Percentiles rank a stretch among this genome's conserved stretches.
phyloP scores from a whole-genome alignment of 1,139 yeast species.

The Martiniozyma asiatica region DNA sequence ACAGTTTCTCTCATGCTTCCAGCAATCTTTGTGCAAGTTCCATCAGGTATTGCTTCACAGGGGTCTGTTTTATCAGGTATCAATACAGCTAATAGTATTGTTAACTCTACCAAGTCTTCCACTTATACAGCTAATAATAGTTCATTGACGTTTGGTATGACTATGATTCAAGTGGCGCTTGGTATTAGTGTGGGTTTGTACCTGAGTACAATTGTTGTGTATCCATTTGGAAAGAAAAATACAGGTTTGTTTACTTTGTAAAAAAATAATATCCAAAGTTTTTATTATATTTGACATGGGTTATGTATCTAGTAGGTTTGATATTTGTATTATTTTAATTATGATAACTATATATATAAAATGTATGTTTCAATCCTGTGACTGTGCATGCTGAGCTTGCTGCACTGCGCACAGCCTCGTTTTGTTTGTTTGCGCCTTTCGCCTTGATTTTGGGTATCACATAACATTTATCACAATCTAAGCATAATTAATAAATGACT shows the following conservation, averaged over 20 bases:
- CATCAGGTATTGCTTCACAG: constrained; percentile 87
- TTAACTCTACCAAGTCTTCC: constrained; percentile 24
- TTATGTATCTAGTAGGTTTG: too few species aligned
- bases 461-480: too few species aligned
- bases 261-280: too few species aligned
- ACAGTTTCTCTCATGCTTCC: constrained; percentile 96
- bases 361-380: neutral
- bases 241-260: constrained; percentile 79
- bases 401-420: neutral
- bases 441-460: too few species aligned
- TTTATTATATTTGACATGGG: too few species aligned
- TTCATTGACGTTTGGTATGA: constrained; percentile 54
- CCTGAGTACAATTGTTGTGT: constrained; percentile 79
- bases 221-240: constrained; percentile 82
- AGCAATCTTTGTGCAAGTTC: constrained; percentile 88
- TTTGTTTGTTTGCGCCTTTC: neutral
- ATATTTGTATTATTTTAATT: too few species aligned
- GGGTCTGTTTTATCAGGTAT: constrained; percentile 76
- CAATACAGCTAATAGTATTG: constrained; percentile 59
- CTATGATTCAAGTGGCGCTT: constrained; percentile 86
- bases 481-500: too few species aligned
- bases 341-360: neutral
- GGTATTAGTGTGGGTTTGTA: constrained; percentile 92
- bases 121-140: constrained; percentile 19
- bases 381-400: neutral